A percentile compares a stretch with the other conserved stretches of the same genome.
Conservation (phyloP, 495 filamentous ascomycete species). For the Filosporella fistucella region DNA sequence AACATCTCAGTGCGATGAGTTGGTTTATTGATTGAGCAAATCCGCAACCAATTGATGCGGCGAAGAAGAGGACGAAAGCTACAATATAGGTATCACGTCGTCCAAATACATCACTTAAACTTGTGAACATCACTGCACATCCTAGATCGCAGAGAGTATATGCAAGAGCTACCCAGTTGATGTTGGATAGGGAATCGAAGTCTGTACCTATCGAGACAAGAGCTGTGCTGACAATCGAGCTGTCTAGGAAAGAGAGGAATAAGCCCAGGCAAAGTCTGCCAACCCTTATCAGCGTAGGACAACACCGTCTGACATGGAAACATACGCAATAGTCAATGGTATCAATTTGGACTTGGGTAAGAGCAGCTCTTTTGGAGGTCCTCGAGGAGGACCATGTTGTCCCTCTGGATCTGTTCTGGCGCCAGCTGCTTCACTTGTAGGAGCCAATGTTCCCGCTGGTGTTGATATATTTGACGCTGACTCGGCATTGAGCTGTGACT, state of each 20-base stretch:
- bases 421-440: too few relatives aligned
- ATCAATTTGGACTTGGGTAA: slow-evolving; percentile 3
- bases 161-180: slow-evolving; percentile 48
- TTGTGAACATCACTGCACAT: slow-evolving; percentile 38
- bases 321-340: slow-evolving; percentile 1
- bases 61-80: slow-evolving; percentile 46
- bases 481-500: too few relatives aligned
- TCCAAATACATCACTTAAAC: slow-evolving; percentile 48
- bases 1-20: slow-evolving; percentile 35
- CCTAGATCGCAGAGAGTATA: slow-evolving; percentile 54
- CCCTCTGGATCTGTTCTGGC: too few relatives aligned
- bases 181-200: slow-evolving; percentile 12
- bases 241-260: slow-evolving; percentile 25
- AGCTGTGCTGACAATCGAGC: slow-evolving; percentile 25
- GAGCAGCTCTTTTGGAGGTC: slow-evolving; percentile 4
- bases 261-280: slow-evolving; percentile 22
- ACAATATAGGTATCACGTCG: slow-evolving; percentile 40
- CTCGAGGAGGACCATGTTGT: slow-evolving; percentile 1
- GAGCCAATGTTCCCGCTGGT: too few relatives aligned
- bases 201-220: slow-evolving; percentile 23
- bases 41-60: slow-evolving; percentile 49
- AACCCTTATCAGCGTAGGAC: background rate
- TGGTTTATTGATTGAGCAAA: slow-evolving; percentile 38
- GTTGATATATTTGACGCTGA: too few relatives aligned
- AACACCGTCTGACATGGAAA: too few relatives aligned